Base-by-base conservation (phyloP, 1,284 basidiomycete species). In the Pholiota adiposa region DNA sequence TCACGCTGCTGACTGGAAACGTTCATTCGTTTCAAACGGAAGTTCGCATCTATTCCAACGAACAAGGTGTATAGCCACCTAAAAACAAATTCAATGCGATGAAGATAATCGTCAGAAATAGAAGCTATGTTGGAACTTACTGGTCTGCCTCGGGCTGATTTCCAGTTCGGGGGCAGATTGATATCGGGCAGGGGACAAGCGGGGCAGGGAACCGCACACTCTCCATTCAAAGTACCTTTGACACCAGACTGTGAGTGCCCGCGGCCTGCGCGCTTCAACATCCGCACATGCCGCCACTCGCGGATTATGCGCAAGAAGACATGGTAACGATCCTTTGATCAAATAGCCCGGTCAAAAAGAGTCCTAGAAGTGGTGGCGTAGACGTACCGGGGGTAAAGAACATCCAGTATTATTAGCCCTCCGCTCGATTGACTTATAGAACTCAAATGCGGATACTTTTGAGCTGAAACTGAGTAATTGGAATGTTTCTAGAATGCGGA, bases 181-280 rank as follows among this genome's bases (percentile, higher is more conserved):
- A 67, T 63, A 0, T 64, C 70, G 0, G 69, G 70, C 8, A 70
- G 63, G 0, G 76, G 77, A 54, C 76, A 78, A 0, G 75, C 73
- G 5, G 72, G 75, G 56, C 76, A 79, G 0, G 61, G 48, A 4
- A 77, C 54, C 0, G 70, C 72, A 14, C 69, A 70, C 7, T 69
- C 66, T 0, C 76, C 77, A 9, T 44, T 49, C 23, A 51, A 29
- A 0, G 69, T 76, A 0, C 57, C 66, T 6, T 29, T 27, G 0
- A 70, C 57, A 4, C 72, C 72, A 0, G 29, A 44, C 1, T 59
- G 40, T 51, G 65, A 60, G 51, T 77, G 72, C 0, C 73, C 73
- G 8, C 69, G 61, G 0, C 74, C 73, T 3, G 64, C 67, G 11
- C 70, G 58, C 58, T 76, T 77, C 16, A 75, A 33, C 50, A 70